Base-by-base conservation (phyloP, 108 stramenopile species). In the Pseudonitzschia multiseries region DNA sequence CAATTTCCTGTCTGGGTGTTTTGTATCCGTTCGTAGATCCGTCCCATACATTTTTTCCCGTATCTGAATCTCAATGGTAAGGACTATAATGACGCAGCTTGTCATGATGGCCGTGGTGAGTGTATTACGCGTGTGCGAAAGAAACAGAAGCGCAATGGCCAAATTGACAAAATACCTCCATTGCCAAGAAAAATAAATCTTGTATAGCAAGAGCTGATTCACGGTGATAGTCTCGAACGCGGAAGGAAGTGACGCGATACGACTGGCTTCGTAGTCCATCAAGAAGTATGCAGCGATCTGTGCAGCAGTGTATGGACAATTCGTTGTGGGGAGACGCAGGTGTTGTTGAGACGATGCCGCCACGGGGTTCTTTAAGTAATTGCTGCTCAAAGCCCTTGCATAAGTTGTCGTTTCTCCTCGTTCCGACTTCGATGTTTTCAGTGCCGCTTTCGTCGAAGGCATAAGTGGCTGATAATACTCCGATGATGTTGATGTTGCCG, bases 251-350 rank as follows among this genome's bases (percentile, higher is more conserved):
- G 76, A 70, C 4, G 80, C 74, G 10, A 77, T 59, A 8, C 84
- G 73, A 33, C 75, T 66, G 27, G 54, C 72, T 65, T 85, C 80
- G 61, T 85, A 81, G 57, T 85, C 84, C 72, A 70, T 79, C 31
- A 85, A 70, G 46, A 75, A 85, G 41, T 44, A 69, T 18, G 81
- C 84, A 17, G 84, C 80, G 17, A 84, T 57, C 20, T 36, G 18
- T 14, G 72, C 70, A 36, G 78, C 72, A 26, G 41, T 79, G 17
- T 9, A 40, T 33, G 18, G 61, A 62, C 61, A 36, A 14, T 20
- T 62, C n/a, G 31, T 40, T 15, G 40, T 14, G 20, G 61, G 31
- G 15, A 18, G n/a, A 48, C 46, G 46, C 4, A 14, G 36, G 15
- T 59, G 6, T 24, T 31, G 24, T 59, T 26, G 8, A 9, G 61